These are phyloP conservation scores for Picochlorum sp. DNA, from an alignment of 139 green algal species.

Conservation along the genomic window DNA sequence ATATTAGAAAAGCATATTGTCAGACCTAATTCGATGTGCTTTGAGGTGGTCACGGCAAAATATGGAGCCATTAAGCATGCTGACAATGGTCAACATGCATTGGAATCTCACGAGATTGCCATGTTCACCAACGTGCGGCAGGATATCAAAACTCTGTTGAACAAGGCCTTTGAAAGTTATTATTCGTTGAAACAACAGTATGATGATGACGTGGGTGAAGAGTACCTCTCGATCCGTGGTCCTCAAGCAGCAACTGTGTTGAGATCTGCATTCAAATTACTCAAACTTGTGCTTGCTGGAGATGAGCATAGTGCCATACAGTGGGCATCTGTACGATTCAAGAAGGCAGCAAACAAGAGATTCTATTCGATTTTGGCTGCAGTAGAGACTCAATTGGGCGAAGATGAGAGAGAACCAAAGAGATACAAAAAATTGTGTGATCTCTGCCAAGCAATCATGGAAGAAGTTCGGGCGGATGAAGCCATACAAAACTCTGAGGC, in stretches of 20 bases:
- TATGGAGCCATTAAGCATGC: slow-evolving; percentile 35
- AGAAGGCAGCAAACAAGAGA: slow-evolving; percentile 27
- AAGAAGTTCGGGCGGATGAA: slow-evolving; percentile 39
- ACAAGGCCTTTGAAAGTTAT: slow-evolving; percentile 44
- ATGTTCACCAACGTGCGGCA: slow-evolving; percentile 28
- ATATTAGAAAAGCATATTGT: slow-evolving; percentile 34
- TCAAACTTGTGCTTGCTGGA: background rate
- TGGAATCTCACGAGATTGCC: slow-evolving; percentile 29
- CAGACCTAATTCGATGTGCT: slow-evolving; percentile 31
- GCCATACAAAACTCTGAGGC: slow-evolving; percentile 31
- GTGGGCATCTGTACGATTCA: slow-evolving; percentile 38
- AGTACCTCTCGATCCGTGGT: slow-evolving; percentile 14
- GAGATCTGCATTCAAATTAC: slow-evolving; percentile 20
- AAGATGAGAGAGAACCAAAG: background rate
- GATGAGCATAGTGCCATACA: slow-evolving; percentile 4
- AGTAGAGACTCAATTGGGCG: slow-evolving; percentile 12
- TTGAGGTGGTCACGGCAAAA: slow-evolving; percentile 27
- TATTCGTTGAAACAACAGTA: slow-evolving; percentile 32
- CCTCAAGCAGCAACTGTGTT: slow-evolving; percentile 21
- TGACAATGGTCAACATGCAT: slow-evolving; percentile 6
- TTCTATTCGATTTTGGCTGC: slow-evolving; percentile 33
- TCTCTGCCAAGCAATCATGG: slow-evolving; percentile 33
- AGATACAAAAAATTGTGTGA: slow-evolving; percentile 32
- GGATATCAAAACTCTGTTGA: slow-evolving; percentile 33
- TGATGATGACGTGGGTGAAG: slow-evolving; percentile 31